A percentile compares a stretch with the other conserved stretches of the same genome.
These are phyloP conservation scores for Aegilops bicornis DNA, from an alignment of 176 grass and related monocot genomes.

Conservation along the genomic window DNA sequence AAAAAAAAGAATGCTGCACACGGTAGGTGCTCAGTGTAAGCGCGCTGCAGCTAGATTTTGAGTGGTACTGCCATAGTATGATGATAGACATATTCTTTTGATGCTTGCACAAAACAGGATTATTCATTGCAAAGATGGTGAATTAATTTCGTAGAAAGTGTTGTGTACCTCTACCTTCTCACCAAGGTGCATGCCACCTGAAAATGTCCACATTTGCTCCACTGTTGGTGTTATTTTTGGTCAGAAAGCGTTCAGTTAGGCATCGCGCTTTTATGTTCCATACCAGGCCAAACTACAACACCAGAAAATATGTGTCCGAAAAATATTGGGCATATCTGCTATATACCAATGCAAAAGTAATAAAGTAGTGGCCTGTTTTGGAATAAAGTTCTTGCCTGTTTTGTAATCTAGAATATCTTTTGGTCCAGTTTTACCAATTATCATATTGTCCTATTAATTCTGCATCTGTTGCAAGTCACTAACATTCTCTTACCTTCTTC, in stretches of 20 bases:
- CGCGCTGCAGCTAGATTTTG: background rate
- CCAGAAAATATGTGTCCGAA: background rate
- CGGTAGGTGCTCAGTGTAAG: background rate
- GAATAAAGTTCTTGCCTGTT: too few species aligned
- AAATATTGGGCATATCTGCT: background rate
- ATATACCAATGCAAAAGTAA: background rate
- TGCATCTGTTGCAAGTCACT: background rate
- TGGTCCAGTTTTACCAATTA: too few species aligned
- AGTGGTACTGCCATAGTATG: background rate
- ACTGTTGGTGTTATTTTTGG: background rate
- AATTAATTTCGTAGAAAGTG: background rate
- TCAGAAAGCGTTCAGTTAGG: background rate
- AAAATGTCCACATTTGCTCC: background rate
- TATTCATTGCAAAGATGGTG: background rate
- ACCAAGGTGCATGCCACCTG: background rate
- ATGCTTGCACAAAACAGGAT: background rate
- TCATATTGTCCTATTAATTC: background rate
- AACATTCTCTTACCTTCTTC: background rate
- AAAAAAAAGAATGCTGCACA: background rate
- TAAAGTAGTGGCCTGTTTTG: too few species aligned
- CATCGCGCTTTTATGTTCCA: background rate
- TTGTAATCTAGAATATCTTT: background rate
- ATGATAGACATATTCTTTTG: background rate
- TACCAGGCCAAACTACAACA: background rate
- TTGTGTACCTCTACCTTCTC: background rate